Conservation (phyloP, 2,329 filamentous ascomycete genomes). For the Ilyonectria robusta region DNA sequence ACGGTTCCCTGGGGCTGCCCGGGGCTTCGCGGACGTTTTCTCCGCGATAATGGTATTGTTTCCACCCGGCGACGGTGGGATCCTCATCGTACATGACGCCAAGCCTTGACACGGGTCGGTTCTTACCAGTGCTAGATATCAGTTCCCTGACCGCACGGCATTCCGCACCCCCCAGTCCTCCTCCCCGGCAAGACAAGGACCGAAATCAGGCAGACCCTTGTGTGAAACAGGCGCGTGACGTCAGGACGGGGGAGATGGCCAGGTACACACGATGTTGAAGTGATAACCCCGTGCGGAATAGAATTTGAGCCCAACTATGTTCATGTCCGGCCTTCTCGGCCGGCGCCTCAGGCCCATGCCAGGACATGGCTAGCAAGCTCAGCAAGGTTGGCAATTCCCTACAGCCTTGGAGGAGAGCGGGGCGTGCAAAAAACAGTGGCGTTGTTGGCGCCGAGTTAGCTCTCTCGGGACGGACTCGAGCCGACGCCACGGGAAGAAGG, state of each 20-base stretch:
- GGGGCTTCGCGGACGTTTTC: constrained; percentile 17
- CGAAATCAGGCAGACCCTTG: constrained; percentile 21
- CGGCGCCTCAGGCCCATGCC: constrained; percentile 40
- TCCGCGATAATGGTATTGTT: constrained; percentile 17
- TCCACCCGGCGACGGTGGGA: constrained; percentile 15
- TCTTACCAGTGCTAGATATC: not conserved
- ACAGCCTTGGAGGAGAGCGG: constrained; percentile 28
- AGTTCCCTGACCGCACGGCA: constrained; percentile 8
- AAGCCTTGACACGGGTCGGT: constrained; percentile 17
- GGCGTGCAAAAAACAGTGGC: constrained; percentile 37
- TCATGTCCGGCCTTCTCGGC: constrained; percentile 41
- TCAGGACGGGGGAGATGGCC: constrained; percentile 13
- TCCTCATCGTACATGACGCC: constrained; percentile 25
- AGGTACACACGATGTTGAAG: constrained; percentile 11
- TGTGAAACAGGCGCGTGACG: constrained; percentile 32
- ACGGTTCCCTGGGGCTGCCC: constrained; percentile 19
- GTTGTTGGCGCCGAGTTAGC: constrained; percentile 40
- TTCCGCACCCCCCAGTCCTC: constrained; percentile 27
- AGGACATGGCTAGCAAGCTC: constrained; percentile 26
- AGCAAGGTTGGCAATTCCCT: constrained; percentile 31
- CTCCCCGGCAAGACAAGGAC: constrained; percentile 4
- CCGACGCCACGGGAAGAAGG: constrained; percentile 44
- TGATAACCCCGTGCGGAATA: constrained; percentile 28
- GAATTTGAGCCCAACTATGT: constrained; percentile 32
- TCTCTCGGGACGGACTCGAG: constrained; percentile 42